Percentiles rank a stretch among this genome's conserved stretches.
Conservation (phyloP, 139 green algal species). For the Volvox africanus region DNA sequence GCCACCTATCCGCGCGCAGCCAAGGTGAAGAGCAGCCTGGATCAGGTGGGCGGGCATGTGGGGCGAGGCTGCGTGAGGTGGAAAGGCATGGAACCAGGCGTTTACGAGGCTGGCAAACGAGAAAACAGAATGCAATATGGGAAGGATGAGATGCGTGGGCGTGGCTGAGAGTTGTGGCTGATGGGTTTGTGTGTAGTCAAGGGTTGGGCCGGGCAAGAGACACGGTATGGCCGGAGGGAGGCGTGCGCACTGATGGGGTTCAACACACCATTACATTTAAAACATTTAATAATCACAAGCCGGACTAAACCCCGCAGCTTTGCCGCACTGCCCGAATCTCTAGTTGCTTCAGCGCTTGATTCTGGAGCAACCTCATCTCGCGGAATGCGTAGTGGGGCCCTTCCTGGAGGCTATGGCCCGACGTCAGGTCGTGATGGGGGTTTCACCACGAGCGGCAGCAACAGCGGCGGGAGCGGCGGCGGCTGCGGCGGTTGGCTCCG, state of each 20-base stretch:
- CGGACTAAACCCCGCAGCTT: too few relatives aligned
- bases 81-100: too few relatives aligned
- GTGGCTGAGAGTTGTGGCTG: not conserved
- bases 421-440: not conserved
- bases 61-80: too few relatives aligned
- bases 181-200: not conserved
- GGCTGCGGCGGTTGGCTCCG: too few relatives aligned
- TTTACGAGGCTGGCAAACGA: too few relatives aligned
- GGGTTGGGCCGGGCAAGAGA: too few relatives aligned
- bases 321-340: not conserved
- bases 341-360: conserved; percentile 40
- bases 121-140: too few relatives aligned
- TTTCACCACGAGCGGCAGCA: not conserved
- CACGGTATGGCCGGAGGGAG: too few relatives aligned
- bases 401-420: not conserved
- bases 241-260: too few relatives aligned
- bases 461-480: not conserved
- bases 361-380: not conserved
- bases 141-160: too few relatives aligned
- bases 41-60: not conserved
- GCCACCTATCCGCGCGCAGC: not conserved
- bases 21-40: not conserved
- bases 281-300: too few relatives aligned
- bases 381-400: not conserved
- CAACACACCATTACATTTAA: too few relatives aligned